Percentiles rank a stretch among this genome's conserved stretches.
phyloP scores from a whole-genome alignment of 257 asterid species.

The Salvia miltiorrhiza region DNA sequence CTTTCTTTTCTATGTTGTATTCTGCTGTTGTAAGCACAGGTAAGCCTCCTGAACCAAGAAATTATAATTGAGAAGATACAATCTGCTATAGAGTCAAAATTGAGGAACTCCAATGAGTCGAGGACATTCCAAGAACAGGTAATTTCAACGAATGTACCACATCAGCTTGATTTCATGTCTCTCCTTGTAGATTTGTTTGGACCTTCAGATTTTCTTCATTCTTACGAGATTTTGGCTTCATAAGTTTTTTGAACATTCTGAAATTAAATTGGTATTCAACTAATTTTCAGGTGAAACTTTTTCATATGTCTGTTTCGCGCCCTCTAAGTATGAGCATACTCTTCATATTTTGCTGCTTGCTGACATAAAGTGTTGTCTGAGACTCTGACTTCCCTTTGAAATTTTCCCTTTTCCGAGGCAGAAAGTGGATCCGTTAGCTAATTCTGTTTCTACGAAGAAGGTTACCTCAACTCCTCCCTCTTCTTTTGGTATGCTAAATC shows the following conservation, averaged over 20 bases:
- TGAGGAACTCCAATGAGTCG: slow-evolving; percentile 83
- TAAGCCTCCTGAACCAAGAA: slow-evolving; percentile 94
- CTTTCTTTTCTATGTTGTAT: slow-evolving; percentile 5
- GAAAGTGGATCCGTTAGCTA: slow-evolving; percentile 52
- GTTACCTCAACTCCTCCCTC: slow-evolving; percentile 47
- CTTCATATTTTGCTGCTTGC: neutral
- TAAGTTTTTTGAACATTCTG: neutral
- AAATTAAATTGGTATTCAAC: neutral
- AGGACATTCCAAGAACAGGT: slow-evolving; percentile 95
- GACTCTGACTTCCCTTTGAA: slow-evolving; percentile 12
- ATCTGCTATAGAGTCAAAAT: slow-evolving; percentile 62
- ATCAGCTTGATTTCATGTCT: slow-evolving; percentile 7
- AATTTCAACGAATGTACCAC: slow-evolving; percentile 12
- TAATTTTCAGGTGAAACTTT: neutral
- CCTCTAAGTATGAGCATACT: neutral
- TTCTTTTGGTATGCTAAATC: slow-evolving; percentile 42
- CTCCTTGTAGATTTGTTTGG: neutral
- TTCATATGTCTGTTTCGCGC: neutral
- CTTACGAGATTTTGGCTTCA: neutral
- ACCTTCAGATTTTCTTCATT: neutral
- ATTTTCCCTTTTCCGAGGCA: slow-evolving; percentile 28
- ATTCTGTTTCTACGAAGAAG: slow-evolving; percentile 38
- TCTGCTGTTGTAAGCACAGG: slow-evolving; percentile 46
- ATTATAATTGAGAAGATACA: slow-evolving; percentile 81
- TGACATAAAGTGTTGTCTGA: slow-evolving; percentile 15